A percentile compares a stretch with the other conserved stretches of the same genome.
Evolutionary conservation across 257 asterid genomes (phyloP).

Genomic region (Lithospermum erythrorhizon): DNA sequence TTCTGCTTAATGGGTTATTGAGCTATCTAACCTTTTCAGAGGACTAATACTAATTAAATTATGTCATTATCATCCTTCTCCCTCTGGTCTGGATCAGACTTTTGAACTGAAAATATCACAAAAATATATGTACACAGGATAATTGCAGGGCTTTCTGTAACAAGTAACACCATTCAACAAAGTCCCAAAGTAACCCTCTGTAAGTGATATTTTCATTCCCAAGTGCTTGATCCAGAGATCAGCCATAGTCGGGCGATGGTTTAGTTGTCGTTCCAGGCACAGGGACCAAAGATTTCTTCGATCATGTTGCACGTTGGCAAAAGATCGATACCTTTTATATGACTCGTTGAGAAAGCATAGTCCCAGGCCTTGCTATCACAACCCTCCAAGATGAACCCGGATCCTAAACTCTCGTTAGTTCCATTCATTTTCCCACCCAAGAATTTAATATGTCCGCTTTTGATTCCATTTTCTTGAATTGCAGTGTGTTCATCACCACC

Average conservation of each 20-base stretch:
- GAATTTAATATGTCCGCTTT: conserved; percentile 8
- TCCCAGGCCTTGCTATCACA: conserved; percentile 21
- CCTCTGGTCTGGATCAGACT: neutral
- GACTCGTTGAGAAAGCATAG: conserved; percentile 9
- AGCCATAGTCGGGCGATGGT: neutral
- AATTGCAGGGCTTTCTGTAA: neutral
- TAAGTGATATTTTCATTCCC: neutral
- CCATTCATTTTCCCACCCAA: conserved; percentile 9
- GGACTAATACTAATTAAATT: neutral
- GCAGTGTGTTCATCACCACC: conserved; percentile 2
- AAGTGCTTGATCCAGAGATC: neutral
- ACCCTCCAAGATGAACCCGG: conserved; percentile 12
- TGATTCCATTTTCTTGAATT: conserved; percentile 1
- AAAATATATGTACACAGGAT: neutral
- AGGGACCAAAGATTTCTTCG: conserved; percentile 30
- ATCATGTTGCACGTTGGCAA: conserved; percentile 30
- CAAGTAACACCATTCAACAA: neutral
- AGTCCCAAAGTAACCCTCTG: neutral
- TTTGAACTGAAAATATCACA: neutral
- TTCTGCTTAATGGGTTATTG: neutral
- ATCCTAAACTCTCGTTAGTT: conserved; percentile 9
- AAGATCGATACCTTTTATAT: conserved; percentile 17
- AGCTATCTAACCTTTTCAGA: neutral
- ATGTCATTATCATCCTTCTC: neutral
- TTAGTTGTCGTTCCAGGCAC: conserved; percentile 14